Evolutionary conservation across 2,329 filamentous ascomycete species (phyloP), one percentile per base, ranked within the genome.

Genomic region (Polychaeton citri): DNA sequence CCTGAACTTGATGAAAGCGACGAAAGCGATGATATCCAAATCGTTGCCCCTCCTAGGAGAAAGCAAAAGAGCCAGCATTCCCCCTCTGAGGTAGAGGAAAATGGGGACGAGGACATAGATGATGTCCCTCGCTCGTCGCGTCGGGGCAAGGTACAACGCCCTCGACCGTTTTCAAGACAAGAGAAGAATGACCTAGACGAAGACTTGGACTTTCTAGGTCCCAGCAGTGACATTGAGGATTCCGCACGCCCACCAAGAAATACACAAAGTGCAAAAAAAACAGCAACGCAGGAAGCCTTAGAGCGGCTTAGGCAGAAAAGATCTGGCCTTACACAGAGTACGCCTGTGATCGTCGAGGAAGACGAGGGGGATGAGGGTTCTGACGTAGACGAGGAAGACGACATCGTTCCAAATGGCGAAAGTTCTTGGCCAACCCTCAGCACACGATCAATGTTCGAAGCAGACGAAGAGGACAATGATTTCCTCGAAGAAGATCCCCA

Each of bases 401-500:
- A 40, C 2, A 35, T 35, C 21, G 30, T 19, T 10, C 17, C 30
- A 16, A 17, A 32, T 16, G 15, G 15, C 24, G 24, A 28, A 15
- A 10, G 12, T 18, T 24, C n/a, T 17, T 20, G 28, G 16, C 30
- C 30, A 10, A 12, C 30, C 17, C 24, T 15, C 24, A 51, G 47
- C 37, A 54, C 54, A 36, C 54, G 53, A 43, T 54, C 61, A 19
- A 61, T 66, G 49, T 64, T 74, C 47, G 60, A 67, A 26, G 59
- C 68, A n/a, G 66, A 71, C 34, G 38, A 53, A 15, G 60, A 66
- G 6, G 69, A 76, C 18, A 72, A 76, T 19, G 69, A 73, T 2
- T 68, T 87, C 15, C 42, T 47, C 2, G 43, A 43, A 8, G 63
- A 69, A 2, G 64, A 58, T n/a, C 61, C 79, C 32, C 74, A 79